A percentile compares a stretch with the other conserved stretches of the same genome.
Conservation (phyloP, 768 basidiomycete species). For the Mycena indigotica region DNA sequence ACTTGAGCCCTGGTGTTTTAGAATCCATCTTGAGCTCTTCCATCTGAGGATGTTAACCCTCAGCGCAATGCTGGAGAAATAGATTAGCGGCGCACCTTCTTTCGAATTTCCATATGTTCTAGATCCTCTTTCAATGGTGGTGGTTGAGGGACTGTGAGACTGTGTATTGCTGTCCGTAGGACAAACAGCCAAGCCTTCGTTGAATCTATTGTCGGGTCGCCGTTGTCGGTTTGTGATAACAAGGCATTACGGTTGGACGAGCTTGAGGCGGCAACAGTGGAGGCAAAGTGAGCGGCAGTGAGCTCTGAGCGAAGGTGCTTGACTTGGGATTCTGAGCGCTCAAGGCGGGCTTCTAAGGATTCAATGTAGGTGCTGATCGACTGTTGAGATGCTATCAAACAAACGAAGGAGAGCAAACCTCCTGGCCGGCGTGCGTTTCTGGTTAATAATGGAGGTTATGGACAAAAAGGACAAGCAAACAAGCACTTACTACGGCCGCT, state of each 20-base stretch:
- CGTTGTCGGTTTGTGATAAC: neutral
- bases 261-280: neutral
- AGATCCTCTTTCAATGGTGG: conserved; percentile 13
- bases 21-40: neutral
- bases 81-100: conserved; percentile 10
- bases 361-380: conserved; percentile 3
- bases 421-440: conserved; percentile 5
- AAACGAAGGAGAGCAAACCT: neutral
- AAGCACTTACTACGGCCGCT: conserved; percentile 1
- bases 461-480: neutral
- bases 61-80: too few relatives aligned
- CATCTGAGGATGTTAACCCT: neutral
- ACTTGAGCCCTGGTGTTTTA: conserved; percentile 28
- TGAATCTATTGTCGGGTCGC: neutral
- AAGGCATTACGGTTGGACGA: neutral
- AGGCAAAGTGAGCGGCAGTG: neutral
- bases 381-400: neutral
- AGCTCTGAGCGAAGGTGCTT: neutral
- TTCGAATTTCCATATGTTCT: conserved; percentile 8
- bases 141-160: conserved; percentile 3
- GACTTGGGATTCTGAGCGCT: neutral
- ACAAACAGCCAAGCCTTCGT: conserved; percentile 2
- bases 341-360: conserved; percentile 5
- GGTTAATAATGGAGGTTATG: neutral
- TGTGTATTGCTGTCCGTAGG: conserved; percentile 4